Percentiles rank a stretch among this genome's conserved stretches.
Conservation (phyloP, 2,329 filamentous ascomycete genomes). For the Cladorrhinum sp. region DNA sequence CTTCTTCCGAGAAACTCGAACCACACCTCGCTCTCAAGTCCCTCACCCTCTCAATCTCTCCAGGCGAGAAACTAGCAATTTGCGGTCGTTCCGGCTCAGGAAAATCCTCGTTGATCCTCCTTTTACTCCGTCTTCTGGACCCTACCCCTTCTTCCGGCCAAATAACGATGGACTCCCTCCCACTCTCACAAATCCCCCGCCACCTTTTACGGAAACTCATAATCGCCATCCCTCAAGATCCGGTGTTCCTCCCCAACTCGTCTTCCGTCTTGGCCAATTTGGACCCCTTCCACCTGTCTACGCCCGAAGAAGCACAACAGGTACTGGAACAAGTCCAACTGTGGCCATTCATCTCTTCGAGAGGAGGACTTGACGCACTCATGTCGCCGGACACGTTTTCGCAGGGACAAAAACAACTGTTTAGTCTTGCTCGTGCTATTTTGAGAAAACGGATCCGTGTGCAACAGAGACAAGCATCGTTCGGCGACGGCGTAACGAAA, state of each 20-base stretch:
- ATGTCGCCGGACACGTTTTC: constrained; percentile 50
- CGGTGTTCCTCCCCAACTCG: constrained; percentile 48
- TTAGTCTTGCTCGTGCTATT: constrained; percentile 60
- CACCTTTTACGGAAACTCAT: constrained; percentile 44
- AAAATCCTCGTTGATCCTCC: constrained; percentile 43
- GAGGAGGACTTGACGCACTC: constrained; percentile 34
- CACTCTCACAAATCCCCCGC: constrained; percentile 39
- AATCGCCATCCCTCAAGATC: constrained; percentile 53
- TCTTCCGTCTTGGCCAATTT: constrained; percentile 42
- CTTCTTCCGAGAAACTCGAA: neutral
- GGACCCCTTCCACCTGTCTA: constrained; percentile 38
- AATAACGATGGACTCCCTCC: constrained; percentile 44
- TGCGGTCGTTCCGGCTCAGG: constrained; percentile 46
- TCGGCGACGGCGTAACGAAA: neutral
- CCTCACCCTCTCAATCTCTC: constrained; percentile 31
- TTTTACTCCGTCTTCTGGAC: constrained; percentile 42
- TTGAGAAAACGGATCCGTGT: constrained; percentile 37
- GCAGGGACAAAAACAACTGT: constrained; percentile 62
- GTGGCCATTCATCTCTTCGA: constrained; percentile 31
- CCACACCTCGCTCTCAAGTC: constrained; percentile 28
- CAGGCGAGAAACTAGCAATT: constrained; percentile 39
- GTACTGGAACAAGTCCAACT: constrained; percentile 38
- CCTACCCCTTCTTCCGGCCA: constrained; percentile 24
- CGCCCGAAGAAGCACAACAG: constrained; percentile 33
- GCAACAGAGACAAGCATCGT: neutral